Evolutionary conservation across 805 yeast genomes (phyloP).

Genomic region (Lachancea waltii): DNA sequence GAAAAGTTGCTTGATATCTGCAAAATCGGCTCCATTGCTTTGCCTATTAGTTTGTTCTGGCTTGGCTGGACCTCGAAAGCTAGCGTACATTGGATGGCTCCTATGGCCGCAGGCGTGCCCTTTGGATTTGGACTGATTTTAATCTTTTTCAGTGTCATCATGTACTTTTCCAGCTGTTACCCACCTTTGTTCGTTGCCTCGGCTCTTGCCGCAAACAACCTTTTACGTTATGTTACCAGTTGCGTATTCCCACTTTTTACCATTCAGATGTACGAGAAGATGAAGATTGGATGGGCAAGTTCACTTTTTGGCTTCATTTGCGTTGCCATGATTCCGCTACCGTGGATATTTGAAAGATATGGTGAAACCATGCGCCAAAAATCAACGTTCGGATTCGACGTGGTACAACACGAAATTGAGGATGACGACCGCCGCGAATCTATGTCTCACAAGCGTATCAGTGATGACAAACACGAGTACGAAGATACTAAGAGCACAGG

Average conservation of each 20-base stretch:
- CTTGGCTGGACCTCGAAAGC: conserved; percentile 67
- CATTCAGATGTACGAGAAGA: conserved; percentile 68
- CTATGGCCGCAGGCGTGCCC: conserved; percentile 69
- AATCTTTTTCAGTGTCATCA: conserved; percentile 62
- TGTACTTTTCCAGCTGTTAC: conserved; percentile 62
- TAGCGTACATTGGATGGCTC: conserved; percentile 68
- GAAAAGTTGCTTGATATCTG: conserved; percentile 55
- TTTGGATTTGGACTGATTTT: conserved; percentile 70
- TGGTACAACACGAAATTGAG: conserved; percentile 37
- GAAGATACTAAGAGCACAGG: not conserved
- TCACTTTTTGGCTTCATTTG: conserved; percentile 59
- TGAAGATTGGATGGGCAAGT: conserved; percentile 77
- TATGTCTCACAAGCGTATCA: not conserved
- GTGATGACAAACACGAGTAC: not conserved
- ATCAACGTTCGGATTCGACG: conserved; percentile 57
- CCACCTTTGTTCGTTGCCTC: conserved; percentile 77
- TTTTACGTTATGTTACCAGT: conserved; percentile 67
- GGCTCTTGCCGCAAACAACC: conserved; percentile 84
- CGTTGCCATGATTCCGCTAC: conserved; percentile 65
- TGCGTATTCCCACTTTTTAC: conserved; percentile 82
- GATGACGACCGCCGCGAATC: conserved; percentile 23
- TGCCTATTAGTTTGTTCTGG: conserved; percentile 73
- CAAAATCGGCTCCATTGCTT: conserved; percentile 57
- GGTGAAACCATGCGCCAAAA: conserved; percentile 51
- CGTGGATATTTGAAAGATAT: conserved; percentile 57